Evolutionary conservation across 495 filamentous ascomycete genomes (phyloP), one percentile per base, ranked within the genome.

Genomic region (Tuber indicum): DNA sequence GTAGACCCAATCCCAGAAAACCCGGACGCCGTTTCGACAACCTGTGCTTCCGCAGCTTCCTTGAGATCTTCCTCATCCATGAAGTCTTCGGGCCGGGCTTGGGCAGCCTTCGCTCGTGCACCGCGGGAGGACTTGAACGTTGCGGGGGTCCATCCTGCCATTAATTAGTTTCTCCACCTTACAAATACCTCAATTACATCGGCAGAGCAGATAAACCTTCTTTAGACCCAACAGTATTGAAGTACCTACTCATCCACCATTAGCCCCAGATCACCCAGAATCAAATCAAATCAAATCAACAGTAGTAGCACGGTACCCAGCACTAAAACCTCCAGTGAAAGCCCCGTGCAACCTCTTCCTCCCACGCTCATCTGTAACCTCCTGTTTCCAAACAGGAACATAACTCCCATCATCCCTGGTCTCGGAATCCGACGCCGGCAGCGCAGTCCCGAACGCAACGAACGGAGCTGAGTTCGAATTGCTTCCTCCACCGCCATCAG

Each of bases 61-160:
- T 92, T 91, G 17, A 97, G 86, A 85, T 99, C 96, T 85, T 99
- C 96, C 78, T 97, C 96, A 78, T 99, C 96, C 96, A 99, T 99
- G 77, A 94, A 98, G 83, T 99, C 96, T 81, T 98, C 95, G 14
- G 91, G 88, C 45, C 90, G 90, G 10, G 88, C 86, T 21, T 86
- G 75, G 41, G 84, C 87, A 86, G 95, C 91, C 79, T 93, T 91
- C 74, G 89, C 89, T 71, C 92, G 91, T 78, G 93, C 92, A 58
- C 90, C 85, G 0, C 96, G 92, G 52, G 96, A 97, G 6, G 94
- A 98, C 47, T 97, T 91, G 82, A 98, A 99, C 9, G 92, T 91
- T 19, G 93, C 88, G 12, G 96, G 96, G 19, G 92, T 91, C 94
- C 94, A 99, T 86, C 96, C 82, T 83, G 72, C 69, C 58, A 66